Evolutionary conservation across 805 yeast genomes (phyloP), one percentile per base, ranked within the genome.

Genomic region (Hanseniaspora thailandica): DNA sequence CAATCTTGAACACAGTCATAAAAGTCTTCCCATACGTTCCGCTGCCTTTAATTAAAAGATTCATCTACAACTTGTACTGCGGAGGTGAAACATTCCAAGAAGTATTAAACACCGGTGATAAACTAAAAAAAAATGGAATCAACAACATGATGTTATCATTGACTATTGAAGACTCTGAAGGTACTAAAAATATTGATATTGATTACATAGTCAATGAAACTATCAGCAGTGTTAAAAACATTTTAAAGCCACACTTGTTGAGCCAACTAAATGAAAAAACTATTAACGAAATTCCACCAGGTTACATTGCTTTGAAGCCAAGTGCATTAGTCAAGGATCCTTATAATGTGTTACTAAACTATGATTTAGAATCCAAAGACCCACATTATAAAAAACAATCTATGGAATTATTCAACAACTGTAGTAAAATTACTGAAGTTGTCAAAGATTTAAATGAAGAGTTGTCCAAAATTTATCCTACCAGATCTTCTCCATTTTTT

Each of bases 121-220:
- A 78, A 55, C 73, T 89, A 59, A 72, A 78, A 52, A 66, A 75
- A 49, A 75, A 95, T 56, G 95, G 95, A 9, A 84, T 88, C 62
- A 79, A 85, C 59, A 90, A 89, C 71, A 86, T 89, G 95, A 87
- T 89, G 95, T 71, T 89, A n/a, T 83, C 94, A 1, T 78, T 87
- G 65, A 86, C 96, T 15, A 88, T 89, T 50, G 97, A 89, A 69
- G 95, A 93, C 54, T 82, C 96, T 52, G 86, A 86, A 58, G 96
- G 95, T 36, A 76, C 76, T 55, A 75, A 77, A 63, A 71, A 77
- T 66, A 61, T 75, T 40, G 81, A 78, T 66, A 79, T 82, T 35
- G 63, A 74, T 39, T 72, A 71, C 57, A 83, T 85, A 56, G 78
- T 84, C 35, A 60, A 67, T 19, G 82, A 81, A 64, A 84, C 90